Evolutionary conservation across 495 filamentous ascomycete genomes (phyloP), one percentile per base, ranked within the genome.

Genomic region (Friedmanniomyces endolithicus): DNA sequence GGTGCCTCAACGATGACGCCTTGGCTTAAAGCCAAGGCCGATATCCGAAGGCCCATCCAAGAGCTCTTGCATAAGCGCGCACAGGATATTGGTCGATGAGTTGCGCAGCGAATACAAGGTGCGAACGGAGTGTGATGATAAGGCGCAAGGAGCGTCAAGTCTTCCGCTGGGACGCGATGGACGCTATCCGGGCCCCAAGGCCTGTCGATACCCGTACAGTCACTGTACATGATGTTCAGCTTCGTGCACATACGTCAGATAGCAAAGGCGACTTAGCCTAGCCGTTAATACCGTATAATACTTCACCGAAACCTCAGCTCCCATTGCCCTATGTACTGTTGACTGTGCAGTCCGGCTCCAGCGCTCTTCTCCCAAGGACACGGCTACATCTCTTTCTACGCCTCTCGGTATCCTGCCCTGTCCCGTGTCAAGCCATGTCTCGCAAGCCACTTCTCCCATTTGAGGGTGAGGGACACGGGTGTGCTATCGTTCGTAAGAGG

Each of bases 1-100:
- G 11, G 37, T 54, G 9, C 40, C 23, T 54, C 51, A 54, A 54
- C 51, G 51, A 54, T 7, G 40, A 44, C 23, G 25, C 22, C 47
- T 16, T 24, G 27, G 49, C 35, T 41, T 39, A n/a, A n/a, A 37
- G 29, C 33, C 24, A 41, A 14, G 16, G 16, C 37, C 37, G 17
- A 41, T 6, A 41, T 14, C 37, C 12, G 4, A 41, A 41, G 14
- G 16, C 27, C 27, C 27, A 31, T 9, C 9, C 27, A 41, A 19
- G 17, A 41, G 37, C 37, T 41, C 37, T 41, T 41, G 37, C 37
- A 41, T 41, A 41, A 19, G 37, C 12, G 37, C 27, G 27, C 9
- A 31, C 37, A 41, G 37, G 37, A 41, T 41, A 14, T 6, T 19
- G 37, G 17, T 41, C 16, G 37, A 41, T 41, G 37, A 41, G 12